Base-by-base conservation (phyloP, 192 early-diverging fungal genomes). In the Backusella circina region DNA sequence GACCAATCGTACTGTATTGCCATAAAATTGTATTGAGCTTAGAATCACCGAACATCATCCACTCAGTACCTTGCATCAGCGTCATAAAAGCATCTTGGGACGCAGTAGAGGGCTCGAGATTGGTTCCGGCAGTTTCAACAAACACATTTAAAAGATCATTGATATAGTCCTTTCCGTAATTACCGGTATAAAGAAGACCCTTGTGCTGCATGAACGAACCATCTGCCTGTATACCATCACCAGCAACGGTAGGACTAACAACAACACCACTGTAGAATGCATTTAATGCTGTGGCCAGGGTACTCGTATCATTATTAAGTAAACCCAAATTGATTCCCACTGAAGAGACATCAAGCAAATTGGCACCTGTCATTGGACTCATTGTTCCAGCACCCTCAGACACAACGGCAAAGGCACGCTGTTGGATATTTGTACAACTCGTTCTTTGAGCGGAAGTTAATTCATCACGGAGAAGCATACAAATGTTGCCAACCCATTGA, bases 131-230 rank as follows among this genome's bases (percentile, higher is more conserved):
- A 6, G 77, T 72, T 54, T 67, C 71, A 37, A 72, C 31, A 31
- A 72, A 72, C 5, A 79, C 41, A 16, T 41, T 28, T 9, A 79
- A 31, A 31, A 74, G 65, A 32, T 70, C 72, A 28, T 74, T 74
- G n/a, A 67, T 73, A 44, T 57, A 79, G n/a, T 73, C 77, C 28
- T 73, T 73, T 32, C 77, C 73, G 18, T 79, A 79, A 31, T 79
- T 79, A 9, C 77, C 77, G 5, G 26, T 79, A 37, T 79, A 79
- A 2, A 79, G 66, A 5, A 73, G 31, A 5, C 72, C 72, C 1
- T 39, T 26, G 13, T 79, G 77, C 9, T 79, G 77, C 39, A 79
- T 68, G 38, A 79, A 79, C 0, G 77, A 73, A 16, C 77, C 77
- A 57, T 79, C 77, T 9, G 72, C 23, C 5, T 79, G 65, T 16